Evolutionary conservation across 2,329 filamentous ascomycete species (phyloP).

Genomic region (Pseudogymnoascus pannorum): DNA sequence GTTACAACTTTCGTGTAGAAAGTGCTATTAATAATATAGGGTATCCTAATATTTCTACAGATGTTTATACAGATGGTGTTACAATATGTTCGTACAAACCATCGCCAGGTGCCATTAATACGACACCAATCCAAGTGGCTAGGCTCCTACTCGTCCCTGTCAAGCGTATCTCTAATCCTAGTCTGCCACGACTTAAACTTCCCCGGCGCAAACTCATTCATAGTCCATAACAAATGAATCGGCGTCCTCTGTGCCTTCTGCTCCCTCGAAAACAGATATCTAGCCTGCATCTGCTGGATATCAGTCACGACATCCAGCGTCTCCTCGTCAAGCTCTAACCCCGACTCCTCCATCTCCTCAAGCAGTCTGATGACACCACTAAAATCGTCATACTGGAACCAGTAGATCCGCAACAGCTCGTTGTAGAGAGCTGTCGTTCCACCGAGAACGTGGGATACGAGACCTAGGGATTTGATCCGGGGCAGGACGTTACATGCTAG

Average conservation of each 20-base stretch:
- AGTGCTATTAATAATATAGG: not conserved
- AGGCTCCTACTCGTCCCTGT: not conserved
- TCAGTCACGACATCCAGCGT: conserved; percentile 23
- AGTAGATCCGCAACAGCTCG: conserved; percentile 54
- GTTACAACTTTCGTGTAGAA: not conserved
- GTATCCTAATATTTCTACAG: not conserved
- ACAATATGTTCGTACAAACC: not conserved
- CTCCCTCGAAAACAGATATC: conserved; percentile 12
- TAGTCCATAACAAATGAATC: conserved; percentile 21
- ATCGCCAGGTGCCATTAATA: not conserved
- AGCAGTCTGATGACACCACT: conserved; percentile 20
- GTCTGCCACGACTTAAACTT: conserved; percentile 20
- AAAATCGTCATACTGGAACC: conserved; percentile 51
- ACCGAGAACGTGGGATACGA: conserved; percentile 64
- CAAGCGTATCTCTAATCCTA: conserved; percentile 17
- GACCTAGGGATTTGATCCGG: conserved; percentile 58
- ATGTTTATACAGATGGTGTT: conserved; percentile 1
- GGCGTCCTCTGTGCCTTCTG: conserved; percentile 16
- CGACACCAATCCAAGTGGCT: not conserved
- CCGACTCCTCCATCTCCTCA: conserved; percentile 27
- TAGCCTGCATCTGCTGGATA: conserved; percentile 17
- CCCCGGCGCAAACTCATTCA: conserved; percentile 24
- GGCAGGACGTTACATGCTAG: conserved; percentile 57
- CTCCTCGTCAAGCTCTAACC: conserved; percentile 26
- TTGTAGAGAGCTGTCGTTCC: conserved; percentile 65